These are phyloP conservation scores for Datisca glomerata DNA, from an alignment of 306 rosid genomes.

Conservation along the genomic window DNA sequence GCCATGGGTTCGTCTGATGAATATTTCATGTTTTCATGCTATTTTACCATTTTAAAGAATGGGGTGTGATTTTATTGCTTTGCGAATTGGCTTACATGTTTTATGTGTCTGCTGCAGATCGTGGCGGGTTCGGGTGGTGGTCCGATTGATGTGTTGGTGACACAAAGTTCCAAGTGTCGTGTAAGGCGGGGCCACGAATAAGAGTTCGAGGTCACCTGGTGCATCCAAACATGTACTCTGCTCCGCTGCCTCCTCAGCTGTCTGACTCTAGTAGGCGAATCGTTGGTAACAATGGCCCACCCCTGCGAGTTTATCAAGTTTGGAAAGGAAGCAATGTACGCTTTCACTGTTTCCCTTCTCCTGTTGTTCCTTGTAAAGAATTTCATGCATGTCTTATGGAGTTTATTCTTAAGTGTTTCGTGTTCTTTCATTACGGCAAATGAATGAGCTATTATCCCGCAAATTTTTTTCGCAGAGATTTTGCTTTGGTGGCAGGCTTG, in stretches of 20 bases:
- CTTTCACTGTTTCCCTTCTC: neutral
- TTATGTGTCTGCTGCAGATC: neutral
- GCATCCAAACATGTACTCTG: slow-evolving; percentile 6
- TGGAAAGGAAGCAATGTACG: slow-evolving; percentile 39
- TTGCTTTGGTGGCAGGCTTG: slow-evolving; percentile 19
- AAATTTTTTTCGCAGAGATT: slow-evolving; percentile 20
- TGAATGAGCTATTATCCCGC: neutral
- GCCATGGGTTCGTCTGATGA: neutral
- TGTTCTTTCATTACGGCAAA: neutral
- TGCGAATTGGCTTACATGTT: neutral
- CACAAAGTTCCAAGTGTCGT: neutral
- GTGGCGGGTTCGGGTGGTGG: neutral
- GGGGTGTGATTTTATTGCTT: too few species aligned
- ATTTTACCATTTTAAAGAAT: too few species aligned
- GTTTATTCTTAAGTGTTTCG: neutral
- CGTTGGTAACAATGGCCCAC: slow-evolving; percentile 9
- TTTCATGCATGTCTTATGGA: neutral
- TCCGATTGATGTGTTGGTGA: neutral
- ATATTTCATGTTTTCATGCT: neutral
- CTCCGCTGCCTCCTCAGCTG: slow-evolving; percentile 13
- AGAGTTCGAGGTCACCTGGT: neutral
- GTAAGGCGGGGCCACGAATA: neutral
- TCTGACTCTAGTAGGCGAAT: slow-evolving; percentile 22
- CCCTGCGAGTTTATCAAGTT: slow-evolving; percentile 20
- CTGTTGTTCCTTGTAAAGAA: neutral